Base-by-base conservation (phyloP, 2,329 filamentous ascomycete genomes). In the Phyllosticta citriasiana region DNA sequence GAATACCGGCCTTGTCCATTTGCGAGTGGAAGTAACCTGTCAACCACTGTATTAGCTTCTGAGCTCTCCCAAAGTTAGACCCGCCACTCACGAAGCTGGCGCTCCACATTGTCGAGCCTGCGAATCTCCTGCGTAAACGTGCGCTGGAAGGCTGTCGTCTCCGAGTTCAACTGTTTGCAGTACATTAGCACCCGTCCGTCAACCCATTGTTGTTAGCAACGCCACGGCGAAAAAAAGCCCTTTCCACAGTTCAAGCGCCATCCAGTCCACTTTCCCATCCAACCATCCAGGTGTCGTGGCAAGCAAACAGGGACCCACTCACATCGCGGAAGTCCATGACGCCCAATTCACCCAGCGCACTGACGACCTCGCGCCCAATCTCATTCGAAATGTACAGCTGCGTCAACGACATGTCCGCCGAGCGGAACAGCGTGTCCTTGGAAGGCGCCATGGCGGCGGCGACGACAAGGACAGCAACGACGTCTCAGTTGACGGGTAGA, bases 331-430 rank as follows among this genome's bases (percentile, higher is more conserved):
- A 99, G 77, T 97, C 92, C 75, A 97, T 92, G 71, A 94, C 84
- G 62, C 94, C 94, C 71, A 99, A 84, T 83, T 99, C 94, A 73
- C 94, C 94, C 66, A 99, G 82, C 61, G 93, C 93, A 73, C 92
- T 96, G 65, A 97, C 92, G 70, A 97, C 93, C 80, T 99, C 95
- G 73, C 94, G 87, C 69, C 94, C 93, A 69, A 99, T 97, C 82
- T 99, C 94, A 75, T 97, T 97, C 72, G 94, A 91, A 71, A 99
- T 95, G 79, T 97, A 99, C 72, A 99, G 88, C 86, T 99, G 94
- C 72, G 96, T 96, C 88, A 99, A 88, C 83, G 91, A 97, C 94
- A 99, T 99, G 78, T 97, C 90, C 89, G 91, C 90, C 75, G 94
- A 99, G 84, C 95, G 93, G 87, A 99, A 97, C 81, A 97, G 89